These are phyloP conservation scores for Ustanciosporium gigantosporum DNA, from an alignment of 1,284 basidiomycete species.

Conservation along the genomic window DNA sequence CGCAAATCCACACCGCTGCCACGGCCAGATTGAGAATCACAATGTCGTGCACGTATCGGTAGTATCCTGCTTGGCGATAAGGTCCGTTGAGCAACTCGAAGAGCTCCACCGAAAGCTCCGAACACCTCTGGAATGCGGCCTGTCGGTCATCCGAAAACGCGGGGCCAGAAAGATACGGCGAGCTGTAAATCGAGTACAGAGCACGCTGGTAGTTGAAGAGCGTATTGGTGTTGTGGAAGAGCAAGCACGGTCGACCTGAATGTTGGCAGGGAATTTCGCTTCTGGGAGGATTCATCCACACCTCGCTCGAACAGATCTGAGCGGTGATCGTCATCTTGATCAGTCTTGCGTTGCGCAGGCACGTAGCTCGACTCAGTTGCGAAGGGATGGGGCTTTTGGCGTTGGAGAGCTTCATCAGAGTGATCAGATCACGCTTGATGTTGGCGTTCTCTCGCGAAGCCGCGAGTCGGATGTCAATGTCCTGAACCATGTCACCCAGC, in stretches of 20 bases:
- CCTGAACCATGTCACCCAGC: conserved; percentile 39
- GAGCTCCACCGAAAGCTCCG: conserved; percentile 36
- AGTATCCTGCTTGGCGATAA: conserved; percentile 35
- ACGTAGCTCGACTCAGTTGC: conserved; percentile 34
- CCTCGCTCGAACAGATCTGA: conserved; percentile 20
- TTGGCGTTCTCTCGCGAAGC: conserved; percentile 42
- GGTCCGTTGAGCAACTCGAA: conserved; percentile 38
- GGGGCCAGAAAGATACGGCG: conserved; percentile 20
- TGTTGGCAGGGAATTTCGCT: conserved; percentile 43
- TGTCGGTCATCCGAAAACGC: conserved; percentile 29
- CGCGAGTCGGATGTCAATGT: conserved; percentile 40
- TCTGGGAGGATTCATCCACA: conserved; percentile 36
- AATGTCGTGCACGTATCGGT: conserved; percentile 41
- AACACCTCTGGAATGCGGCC: conserved; percentile 33
- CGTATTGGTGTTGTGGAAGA: conserved; percentile 42
- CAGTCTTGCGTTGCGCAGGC: conserved; percentile 36
- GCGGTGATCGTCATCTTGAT: conserved; percentile 44
- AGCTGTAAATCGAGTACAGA: conserved; percentile 42
- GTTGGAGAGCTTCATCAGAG: conserved; percentile 29
- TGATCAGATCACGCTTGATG: conserved; percentile 43
- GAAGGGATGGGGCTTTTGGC: conserved; percentile 19
- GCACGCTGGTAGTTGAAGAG: conserved; percentile 43
- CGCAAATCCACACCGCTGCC: conserved; percentile 41
- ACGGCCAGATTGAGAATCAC: conserved; percentile 44
- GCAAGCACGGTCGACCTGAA: conserved; percentile 31